phyloP scores from a whole-genome alignment of 805 yeast species.

The Yarrowia sp. region DNA sequence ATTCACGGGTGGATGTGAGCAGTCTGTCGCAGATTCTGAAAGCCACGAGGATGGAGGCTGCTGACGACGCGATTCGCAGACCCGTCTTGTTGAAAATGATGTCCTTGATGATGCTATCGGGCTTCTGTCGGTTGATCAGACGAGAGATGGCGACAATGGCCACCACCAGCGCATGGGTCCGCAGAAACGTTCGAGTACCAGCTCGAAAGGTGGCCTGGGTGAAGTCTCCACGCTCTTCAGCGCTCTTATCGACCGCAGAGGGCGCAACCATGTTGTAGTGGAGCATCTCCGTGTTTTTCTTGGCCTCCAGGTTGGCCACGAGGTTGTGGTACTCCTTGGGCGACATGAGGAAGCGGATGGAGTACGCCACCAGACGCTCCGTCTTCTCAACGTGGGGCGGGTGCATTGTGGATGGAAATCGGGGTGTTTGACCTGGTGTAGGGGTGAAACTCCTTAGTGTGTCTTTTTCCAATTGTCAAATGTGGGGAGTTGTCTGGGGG shows the following conservation, averaged over 20 bases:
- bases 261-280: slow-evolving; percentile 34
- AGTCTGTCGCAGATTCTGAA: slow-evolving; percentile 25
- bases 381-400: slow-evolving; percentile 33
- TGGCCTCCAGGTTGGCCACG: slow-evolving; percentile 35
- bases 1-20: slow-evolving; percentile 21
- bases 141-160: slow-evolving; percentile 38
- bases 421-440: too few species aligned
- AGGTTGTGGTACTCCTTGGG: slow-evolving; percentile 44
- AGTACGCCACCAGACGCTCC: slow-evolving; percentile 41
- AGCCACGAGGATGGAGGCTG: slow-evolving; percentile 26
- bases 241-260: slow-evolving; percentile 39
- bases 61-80: slow-evolving; percentile 23
- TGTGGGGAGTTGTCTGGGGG: slow-evolving; percentile 38
- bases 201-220: slow-evolving; percentile 41
- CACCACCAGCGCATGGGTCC: slow-evolving; percentile 44
- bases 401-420: slow-evolving; percentile 16
- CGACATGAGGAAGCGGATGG: slow-evolving; percentile 45
- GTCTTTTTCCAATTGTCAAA: slow-evolving; percentile 1
- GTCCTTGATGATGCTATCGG: slow-evolving; percentile 28
- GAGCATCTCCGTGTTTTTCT: slow-evolving; percentile 34
- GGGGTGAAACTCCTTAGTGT: slow-evolving; percentile 4
- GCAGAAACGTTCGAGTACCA: slow-evolving; percentile 40
- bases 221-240: slow-evolving; percentile 39
- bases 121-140: slow-evolving; percentile 25
- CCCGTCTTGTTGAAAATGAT: slow-evolving; percentile 32